A percentile compares a stretch with the other conserved stretches of the same genome.
Conservation (phyloP, 495 filamentous ascomycete species). For the Parachaetomium inaequale region DNA sequence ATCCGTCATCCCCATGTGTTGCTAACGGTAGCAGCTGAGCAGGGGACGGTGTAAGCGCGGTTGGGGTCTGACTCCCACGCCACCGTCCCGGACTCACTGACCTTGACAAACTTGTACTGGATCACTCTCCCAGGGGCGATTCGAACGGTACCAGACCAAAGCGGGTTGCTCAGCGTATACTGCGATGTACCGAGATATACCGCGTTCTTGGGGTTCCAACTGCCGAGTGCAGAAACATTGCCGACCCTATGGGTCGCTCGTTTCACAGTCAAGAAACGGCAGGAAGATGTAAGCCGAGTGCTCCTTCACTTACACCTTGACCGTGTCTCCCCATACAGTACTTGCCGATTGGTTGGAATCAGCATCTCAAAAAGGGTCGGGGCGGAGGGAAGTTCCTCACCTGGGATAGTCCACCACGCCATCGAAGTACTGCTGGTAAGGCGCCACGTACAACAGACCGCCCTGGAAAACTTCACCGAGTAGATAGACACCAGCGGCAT, state of each 20-base stretch:
- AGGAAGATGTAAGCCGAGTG: neutral
- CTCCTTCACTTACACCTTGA: constrained; percentile 44
- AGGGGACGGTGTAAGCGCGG: constrained; percentile 54
- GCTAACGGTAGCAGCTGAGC: constrained; percentile 22
- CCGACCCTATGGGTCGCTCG: constrained; percentile 36
- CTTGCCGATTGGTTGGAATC: constrained; percentile 56
- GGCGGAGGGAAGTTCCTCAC: constrained; percentile 28
- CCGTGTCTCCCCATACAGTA: constrained; percentile 47
- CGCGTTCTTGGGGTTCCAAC: constrained; percentile 51
- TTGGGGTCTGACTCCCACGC: constrained; percentile 65
- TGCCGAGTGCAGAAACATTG: constrained; percentile 52
- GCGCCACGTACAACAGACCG: constrained; percentile 56
- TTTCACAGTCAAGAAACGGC: neutral
- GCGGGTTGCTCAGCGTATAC: constrained; percentile 54
- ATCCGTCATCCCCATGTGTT: constrained; percentile 16
- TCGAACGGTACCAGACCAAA: constrained; percentile 54
- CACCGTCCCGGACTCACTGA: constrained; percentile 52
- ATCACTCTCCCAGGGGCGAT: constrained; percentile 51
- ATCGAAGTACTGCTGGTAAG: constrained; percentile 61
- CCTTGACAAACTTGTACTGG: constrained; percentile 67
- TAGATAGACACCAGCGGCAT: constrained; percentile 66
- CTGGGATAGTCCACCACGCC: constrained; percentile 69
- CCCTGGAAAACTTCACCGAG: constrained; percentile 68
- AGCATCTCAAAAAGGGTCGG: constrained; percentile 24
- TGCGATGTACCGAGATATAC: constrained; percentile 50